A percentile compares a stretch with the other conserved stretches of the same genome.
phyloP scores from a whole-genome alignment of 2,329 filamentous ascomycete species.

The Hawksworthiomyces lignivorus region DNA sequence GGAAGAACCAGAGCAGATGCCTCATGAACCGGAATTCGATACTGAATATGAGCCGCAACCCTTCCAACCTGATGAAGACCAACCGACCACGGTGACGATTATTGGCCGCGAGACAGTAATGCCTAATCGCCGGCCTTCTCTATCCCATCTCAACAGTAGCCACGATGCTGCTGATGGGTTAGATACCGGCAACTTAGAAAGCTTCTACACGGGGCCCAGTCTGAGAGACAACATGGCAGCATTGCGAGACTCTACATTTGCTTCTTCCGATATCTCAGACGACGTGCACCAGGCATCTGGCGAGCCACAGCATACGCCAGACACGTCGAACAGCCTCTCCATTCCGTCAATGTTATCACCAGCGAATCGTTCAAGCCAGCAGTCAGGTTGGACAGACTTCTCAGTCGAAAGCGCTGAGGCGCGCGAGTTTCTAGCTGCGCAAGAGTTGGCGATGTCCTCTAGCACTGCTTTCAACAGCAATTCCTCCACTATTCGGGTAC shows the following conservation, averaged over 20 bases:
- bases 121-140: constrained; percentile 19
- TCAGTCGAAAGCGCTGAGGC: constrained; percentile 46
- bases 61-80: constrained; percentile 28
- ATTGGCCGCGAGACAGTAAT: constrained; percentile 36
- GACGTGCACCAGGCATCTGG: constrained; percentile 19
- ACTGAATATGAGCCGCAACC: constrained; percentile 33
- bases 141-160: constrained; percentile 4
- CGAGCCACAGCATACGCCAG: constrained; percentile 25
- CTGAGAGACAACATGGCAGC: constrained; percentile 26
- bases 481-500: constrained; percentile 5
- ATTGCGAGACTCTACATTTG: constrained; percentile 25
- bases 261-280: constrained; percentile 24
- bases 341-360: constrained; percentile 38
- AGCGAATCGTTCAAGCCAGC: constrained; percentile 43
- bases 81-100: constrained; percentile 44
- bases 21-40: not conserved
- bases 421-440: constrained; percentile 18
- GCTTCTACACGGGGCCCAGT: constrained; percentile 24
- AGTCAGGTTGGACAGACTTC: constrained; percentile 54
- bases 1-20: not conserved
- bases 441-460: constrained; percentile 1
- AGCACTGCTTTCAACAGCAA: constrained; percentile 3
- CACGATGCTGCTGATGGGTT: too few relatives aligned
- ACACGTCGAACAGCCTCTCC: constrained; percentile 36
- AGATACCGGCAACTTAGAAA: constrained; percentile 21